Percentiles rank a stretch among this genome's conserved stretches.
Conservation (phyloP, 768 basidiomycete species). For the Polyporus arcularius region DNA sequence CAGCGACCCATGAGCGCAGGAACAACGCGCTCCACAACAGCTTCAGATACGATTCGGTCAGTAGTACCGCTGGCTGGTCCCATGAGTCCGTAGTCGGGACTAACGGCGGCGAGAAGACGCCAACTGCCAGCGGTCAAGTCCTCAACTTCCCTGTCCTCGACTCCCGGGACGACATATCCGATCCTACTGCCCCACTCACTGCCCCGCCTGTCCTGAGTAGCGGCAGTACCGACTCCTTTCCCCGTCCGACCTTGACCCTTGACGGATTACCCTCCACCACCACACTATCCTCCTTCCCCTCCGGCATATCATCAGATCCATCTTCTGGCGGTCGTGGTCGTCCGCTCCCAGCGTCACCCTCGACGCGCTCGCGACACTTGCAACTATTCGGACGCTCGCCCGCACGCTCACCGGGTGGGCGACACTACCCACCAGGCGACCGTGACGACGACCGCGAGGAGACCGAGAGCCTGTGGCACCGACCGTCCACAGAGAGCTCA, state of each 20-base stretch:
- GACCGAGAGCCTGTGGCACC: slow-evolving; percentile 29
- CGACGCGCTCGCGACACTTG: slow-evolving; percentile 15
- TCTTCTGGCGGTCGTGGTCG: slow-evolving; percentile 11
- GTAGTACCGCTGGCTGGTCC: slow-evolving; percentile 15
- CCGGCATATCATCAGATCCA: slow-evolving; percentile 8
- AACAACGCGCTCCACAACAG: slow-evolving; percentile 20
- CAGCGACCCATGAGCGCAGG: slow-evolving; percentile 30
- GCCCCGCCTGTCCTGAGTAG: slow-evolving; percentile 15
- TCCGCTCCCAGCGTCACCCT: slow-evolving; percentile 8
- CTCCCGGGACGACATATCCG: slow-evolving; percentile 14
- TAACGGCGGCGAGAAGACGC: slow-evolving; percentile 20
- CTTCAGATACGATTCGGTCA: slow-evolving; percentile 19
- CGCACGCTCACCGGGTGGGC: slow-evolving; percentile 12
- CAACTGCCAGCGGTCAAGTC: slow-evolving; percentile 7
- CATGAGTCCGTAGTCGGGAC: slow-evolving; percentile 19
- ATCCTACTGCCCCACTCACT: slow-evolving; percentile 10
- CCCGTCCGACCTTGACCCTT: slow-evolving; percentile 8
- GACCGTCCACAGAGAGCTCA: slow-evolving; percentile 17
- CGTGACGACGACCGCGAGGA: slow-evolving; percentile 30
- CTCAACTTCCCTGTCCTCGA: slow-evolving; percentile 12
- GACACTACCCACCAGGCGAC: slow-evolving; percentile 28
- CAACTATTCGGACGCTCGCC: slow-evolving; percentile 16
- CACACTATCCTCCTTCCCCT: slow-evolving; percentile 24
- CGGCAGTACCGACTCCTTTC: slow-evolving; percentile 9
- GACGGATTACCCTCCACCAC: slow-evolving; percentile 24